Evolutionary conservation across 768 basidiomycete genomes (phyloP).

Genomic region (Pulveroboletus sp.): DNA sequence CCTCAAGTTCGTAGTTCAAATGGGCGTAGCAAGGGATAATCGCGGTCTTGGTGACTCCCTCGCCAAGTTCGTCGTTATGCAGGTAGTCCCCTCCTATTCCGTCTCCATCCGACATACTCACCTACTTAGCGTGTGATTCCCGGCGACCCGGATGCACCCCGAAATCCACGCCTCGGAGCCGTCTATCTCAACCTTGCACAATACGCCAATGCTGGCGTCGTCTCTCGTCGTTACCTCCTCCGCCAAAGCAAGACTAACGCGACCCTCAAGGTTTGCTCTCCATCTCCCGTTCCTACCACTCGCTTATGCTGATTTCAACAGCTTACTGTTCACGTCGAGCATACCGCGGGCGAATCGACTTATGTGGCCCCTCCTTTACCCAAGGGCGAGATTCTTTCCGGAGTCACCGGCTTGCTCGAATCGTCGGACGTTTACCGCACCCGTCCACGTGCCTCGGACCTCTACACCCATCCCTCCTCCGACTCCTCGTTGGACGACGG

Average conservation of each 20-base stretch:
- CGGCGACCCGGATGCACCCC: constrained; percentile 52
- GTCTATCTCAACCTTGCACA: constrained; percentile 72
- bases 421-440: constrained; percentile 48
- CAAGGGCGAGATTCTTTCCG: constrained; percentile 68
- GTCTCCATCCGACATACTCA: not conserved
- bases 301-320: constrained; percentile 23
- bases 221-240: constrained; percentile 64
- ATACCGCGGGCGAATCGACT: constrained; percentile 48
- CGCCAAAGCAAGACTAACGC: constrained; percentile 77
- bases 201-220: constrained; percentile 55
- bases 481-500: constrained; percentile 29
- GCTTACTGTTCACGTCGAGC: constrained; percentile 57
- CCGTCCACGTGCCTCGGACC: constrained; percentile 48
- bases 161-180: constrained; percentile 59
- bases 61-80: constrained; percentile 63
- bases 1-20: constrained; percentile 54
- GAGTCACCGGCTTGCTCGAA: constrained; percentile 59
- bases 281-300: not conserved
- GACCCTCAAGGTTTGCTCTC: constrained; percentile 54
- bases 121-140: constrained; percentile 48
- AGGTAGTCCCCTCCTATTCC: constrained; percentile 30
- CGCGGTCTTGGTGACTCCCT: constrained; percentile 48
- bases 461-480: constrained; percentile 31
- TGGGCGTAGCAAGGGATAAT: constrained; percentile 54
- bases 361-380: constrained; percentile 67